Evolutionary conservation across 208 protist species (phyloP).

Genomic region (Porcisia deanei): DNA sequence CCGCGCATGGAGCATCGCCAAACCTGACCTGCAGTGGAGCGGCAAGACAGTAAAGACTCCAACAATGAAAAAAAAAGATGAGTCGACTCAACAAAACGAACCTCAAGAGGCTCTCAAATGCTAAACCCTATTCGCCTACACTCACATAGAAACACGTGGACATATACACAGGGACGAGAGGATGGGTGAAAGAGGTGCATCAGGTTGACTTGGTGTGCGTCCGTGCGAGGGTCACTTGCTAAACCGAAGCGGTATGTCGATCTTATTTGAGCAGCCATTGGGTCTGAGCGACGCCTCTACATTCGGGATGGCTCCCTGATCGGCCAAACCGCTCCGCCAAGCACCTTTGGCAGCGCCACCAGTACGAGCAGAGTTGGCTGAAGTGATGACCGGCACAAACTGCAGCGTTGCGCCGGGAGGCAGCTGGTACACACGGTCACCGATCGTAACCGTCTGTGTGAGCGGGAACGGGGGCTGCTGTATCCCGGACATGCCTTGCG

Average conservation of each 20-base stretch:
- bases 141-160: background rate
- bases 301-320: background rate
- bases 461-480: slow-evolving; percentile 46
- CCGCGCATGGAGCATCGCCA: too few relatives aligned
- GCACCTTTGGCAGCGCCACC: background rate
- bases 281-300: background rate
- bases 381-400: slow-evolving; percentile 59
- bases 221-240: background rate
- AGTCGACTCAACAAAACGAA: too few relatives aligned
- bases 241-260: background rate
- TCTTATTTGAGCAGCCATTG: background rate
- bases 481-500: slow-evolving; percentile 15
- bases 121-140: background rate
- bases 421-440: slow-evolving; percentile 57
- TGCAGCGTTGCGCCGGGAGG: slow-evolving; percentile 54
- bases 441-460: slow-evolving; percentile 52
- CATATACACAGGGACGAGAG: background rate
- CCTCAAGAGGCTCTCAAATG: too few relatives aligned
- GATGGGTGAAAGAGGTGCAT: background rate
- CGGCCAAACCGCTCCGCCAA: background rate
- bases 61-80: too few relatives aligned
- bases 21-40: too few relatives aligned
- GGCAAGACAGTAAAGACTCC: too few relatives aligned
- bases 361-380: slow-evolving; percentile 14
- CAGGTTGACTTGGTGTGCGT: background rate